Base-by-base conservation (phyloP, 2,329 filamentous ascomycete genomes). In the Fusarium sp. region DNA sequence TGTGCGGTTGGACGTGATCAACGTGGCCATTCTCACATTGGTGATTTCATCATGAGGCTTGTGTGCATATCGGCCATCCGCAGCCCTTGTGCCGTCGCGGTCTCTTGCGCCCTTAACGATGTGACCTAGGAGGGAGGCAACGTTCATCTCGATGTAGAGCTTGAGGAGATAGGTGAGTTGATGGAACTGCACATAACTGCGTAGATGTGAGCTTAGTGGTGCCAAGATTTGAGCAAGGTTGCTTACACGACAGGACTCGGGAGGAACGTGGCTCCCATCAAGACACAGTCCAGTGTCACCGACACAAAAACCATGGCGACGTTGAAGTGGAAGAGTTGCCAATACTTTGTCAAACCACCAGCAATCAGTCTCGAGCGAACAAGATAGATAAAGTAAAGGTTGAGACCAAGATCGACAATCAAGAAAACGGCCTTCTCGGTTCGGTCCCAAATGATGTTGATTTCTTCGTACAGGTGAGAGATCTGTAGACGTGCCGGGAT, bases 101-200 rank as follows among this genome's bases (percentile, higher is more conserved):
- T 74, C 62, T 7, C 45, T 61, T 16, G 72, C 63, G 2, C 50
- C 58, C 66, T 70, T 74, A 9, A 75, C 73, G 8, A 75, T 75
- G 6, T 75, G 72, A 1, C 71, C 63, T 0, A 75, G 50, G 6
- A 68, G 65, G 2, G 61, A 60, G 13, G 62, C 65, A 0, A 64
- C 69, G 9, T 73, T 75, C 66, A 75, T 70, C 10, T 74, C 71
- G n/a, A 74, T 74, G 60, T 74, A 65, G 2, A 74, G 56, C 42
- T 74, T 74, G 35, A 73, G 66, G 14, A 74, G 70, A 22, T 74
- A 74, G 10, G 66, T 54, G 18, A 74, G 70, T 42, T 73, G 71
- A 20, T 74, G 70, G 33, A 74, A 74, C 9, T 73, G 70, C 5
- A 73, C 70, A 38, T 74, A 74, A 25, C 70, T 74, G n/a, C 20